These are phyloP conservation scores for Fraxinus anomala DNA, from an alignment of 257 asterid genomes.

Conservation along the genomic window DNA sequence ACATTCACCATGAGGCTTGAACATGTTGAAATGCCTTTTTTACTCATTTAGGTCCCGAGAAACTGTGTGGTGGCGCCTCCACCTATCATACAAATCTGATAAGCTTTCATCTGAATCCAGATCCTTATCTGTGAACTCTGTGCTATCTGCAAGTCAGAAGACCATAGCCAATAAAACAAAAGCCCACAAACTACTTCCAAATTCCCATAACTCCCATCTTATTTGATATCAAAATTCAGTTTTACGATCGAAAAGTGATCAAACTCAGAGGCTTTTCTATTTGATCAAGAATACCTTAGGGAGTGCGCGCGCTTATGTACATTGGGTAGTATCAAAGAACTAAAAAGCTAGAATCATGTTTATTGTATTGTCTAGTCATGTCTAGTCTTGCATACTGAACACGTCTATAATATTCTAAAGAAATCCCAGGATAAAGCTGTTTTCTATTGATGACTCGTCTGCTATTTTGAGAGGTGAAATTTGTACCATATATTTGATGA, in stretches of 20 bases:
- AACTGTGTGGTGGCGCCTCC: conserved; percentile 82
- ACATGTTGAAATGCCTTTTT: conserved; percentile 74
- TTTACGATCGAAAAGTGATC: too few species aligned
- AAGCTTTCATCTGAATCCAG: conserved; percentile 66
- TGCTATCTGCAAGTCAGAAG: conserved; percentile 43
- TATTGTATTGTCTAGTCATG: too few species aligned
- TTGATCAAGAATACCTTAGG: neutral
- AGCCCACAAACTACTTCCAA: too few species aligned
- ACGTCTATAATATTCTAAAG: neutral
- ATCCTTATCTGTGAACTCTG: conserved; percentile 76
- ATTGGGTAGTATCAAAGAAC: too few species aligned
- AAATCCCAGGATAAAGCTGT: conserved; percentile 34
- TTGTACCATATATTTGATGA: conserved; percentile 28
- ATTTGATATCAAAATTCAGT: conserved; percentile 17
- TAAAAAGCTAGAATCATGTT: too few species aligned
- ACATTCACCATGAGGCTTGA: conserved; percentile 57
- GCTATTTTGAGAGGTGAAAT: conserved; percentile 46
- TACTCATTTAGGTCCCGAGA: conserved; percentile 54
- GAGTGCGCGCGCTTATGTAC: neutral
- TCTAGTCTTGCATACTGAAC: too few species aligned
- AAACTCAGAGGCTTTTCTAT: neutral
- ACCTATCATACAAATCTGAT: conserved; percentile 70
- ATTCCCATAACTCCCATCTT: neutral
- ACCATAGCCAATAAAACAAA: conserved; percentile 36
- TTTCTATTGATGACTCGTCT: conserved; percentile 17